A percentile compares a stretch with the other conserved stretches of the same genome.
Evolutionary conservation across 2,329 filamentous ascomycete species (phyloP).

Genomic region (Paracoccidioides brasiliensis): DNA sequence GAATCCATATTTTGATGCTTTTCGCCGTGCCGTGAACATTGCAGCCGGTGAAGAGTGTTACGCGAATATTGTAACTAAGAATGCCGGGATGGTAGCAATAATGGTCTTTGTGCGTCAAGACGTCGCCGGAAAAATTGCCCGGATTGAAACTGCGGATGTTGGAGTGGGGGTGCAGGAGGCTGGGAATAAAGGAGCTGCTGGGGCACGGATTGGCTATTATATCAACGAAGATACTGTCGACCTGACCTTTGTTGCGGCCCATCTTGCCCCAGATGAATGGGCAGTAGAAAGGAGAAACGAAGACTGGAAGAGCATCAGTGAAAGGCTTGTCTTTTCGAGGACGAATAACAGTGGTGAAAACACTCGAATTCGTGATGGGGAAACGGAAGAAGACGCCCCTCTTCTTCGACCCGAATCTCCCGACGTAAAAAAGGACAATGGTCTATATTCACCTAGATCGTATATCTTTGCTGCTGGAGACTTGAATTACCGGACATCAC

Average conservation of each 20-base stretch:
- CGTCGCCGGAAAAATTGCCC: slow-evolving; percentile 43
- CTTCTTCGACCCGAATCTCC: slow-evolving; percentile 21
- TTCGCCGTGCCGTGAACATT: slow-evolving; percentile 57
- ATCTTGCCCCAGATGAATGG: slow-evolving; percentile 79
- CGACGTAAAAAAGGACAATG: slow-evolving; percentile 16
- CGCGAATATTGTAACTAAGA: slow-evolving; percentile 54
- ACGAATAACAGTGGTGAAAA: slow-evolving; percentile 28
- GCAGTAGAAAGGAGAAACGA: slow-evolving; percentile 62
- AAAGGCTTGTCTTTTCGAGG: slow-evolving; percentile 58
- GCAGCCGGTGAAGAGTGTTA: slow-evolving; percentile 47
- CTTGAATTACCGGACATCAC: slow-evolving; percentile 82
- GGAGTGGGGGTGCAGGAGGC: slow-evolving; percentile 78
- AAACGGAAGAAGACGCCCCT: slow-evolving; percentile 20
- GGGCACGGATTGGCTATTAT: slow-evolving; percentile 54
- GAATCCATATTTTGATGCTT: slow-evolving; percentile 58
- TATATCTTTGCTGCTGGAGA: slow-evolving; percentile 84
- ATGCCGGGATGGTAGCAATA: slow-evolving; percentile 80
- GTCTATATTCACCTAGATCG: slow-evolving; percentile 59
- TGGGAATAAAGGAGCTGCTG: slow-evolving; percentile 92
- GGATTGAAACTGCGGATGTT: slow-evolving; percentile 64
- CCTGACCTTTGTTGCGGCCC: slow-evolving; percentile 75
- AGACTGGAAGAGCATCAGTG: slow-evolving; percentile 78
- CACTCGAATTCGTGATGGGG: slow-evolving; percentile 17
- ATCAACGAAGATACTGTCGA: slow-evolving; percentile 40
- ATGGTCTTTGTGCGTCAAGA: slow-evolving; percentile 65